Evolutionary conservation across 1,139 yeast genomes (phyloP).

Genomic region (Hansenula anomala): DNA sequence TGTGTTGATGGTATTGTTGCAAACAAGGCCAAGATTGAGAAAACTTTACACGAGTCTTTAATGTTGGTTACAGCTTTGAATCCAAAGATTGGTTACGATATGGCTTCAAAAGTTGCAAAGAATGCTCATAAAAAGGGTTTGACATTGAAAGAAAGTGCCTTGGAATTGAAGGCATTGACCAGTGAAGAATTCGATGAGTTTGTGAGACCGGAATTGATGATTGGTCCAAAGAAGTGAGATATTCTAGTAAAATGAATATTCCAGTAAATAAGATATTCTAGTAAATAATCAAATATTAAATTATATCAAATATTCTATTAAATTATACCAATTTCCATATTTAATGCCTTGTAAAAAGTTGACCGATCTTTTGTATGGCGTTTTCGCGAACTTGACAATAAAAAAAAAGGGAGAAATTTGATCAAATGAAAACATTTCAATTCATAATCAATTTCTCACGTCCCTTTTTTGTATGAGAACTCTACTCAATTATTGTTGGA

Average conservation of each 20-base stretch:
- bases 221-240: conserved; percentile 65
- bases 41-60: conserved; percentile 86
- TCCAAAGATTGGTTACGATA: conserved; percentile 98
- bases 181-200: conserved; percentile 88
- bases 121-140: conserved; percentile 97
- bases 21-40: conserved; percentile 79
- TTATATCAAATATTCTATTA: too few relatives aligned
- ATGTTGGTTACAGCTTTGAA: conserved; percentile 98
- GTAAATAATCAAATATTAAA: neutral
- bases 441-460: too few relatives aligned
- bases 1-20: conserved; percentile 95
- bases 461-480: too few relatives aligned
- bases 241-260: too few relatives aligned
- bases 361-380: neutral
- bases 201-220: conserved; percentile 98
- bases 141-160: conserved; percentile 90
- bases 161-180: conserved; percentile 80
- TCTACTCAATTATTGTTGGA: too few relatives aligned
- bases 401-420: too few relatives aligned
- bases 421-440: too few relatives aligned
- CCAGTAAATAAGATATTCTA: too few relatives aligned
- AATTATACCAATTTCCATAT: too few relatives aligned
- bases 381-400: neutral
- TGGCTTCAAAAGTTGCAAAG: conserved; percentile 96
- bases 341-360: too few relatives aligned